Base-by-base conservation (phyloP, 148 eudicot species). In the Polygonum aviculare region DNA sequence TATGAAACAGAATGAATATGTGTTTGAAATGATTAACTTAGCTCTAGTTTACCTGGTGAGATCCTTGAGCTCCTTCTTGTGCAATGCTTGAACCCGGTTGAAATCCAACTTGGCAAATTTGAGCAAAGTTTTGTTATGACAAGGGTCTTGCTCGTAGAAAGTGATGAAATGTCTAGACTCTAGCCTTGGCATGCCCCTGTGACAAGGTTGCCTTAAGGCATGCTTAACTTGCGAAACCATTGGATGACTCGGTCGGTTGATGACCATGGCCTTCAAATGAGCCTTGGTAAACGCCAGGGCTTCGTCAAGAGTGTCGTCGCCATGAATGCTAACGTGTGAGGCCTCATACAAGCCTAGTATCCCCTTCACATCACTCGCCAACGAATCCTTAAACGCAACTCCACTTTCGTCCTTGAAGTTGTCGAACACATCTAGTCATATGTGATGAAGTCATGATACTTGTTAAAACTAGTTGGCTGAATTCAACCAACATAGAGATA, bases 41-140 rank as follows among this genome's bases (percentile, higher is more conserved):
- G n/a, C 11, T 4, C 41, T 72, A 72, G 1, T 7, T 54, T 73
- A 82, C 84, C 75, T 82, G 52, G 76, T 71, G 45, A 82, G 5
- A 48, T 79, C 78, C 18, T 79, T 36, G 5, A 84, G 73, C 54
- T 86, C 85, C 26, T 50, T 72, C 16, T 78, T 79, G 78, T 86
- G 86, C 73, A 81, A 11, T 15, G 15, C 73, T 69, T 86, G 85
- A 22, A 84, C n/a, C 6, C 69, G 5, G 71, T 84, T 81, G 77
- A 86, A 86, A 77, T 86, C 87, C 16, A 84, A 48, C 35, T 80
- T 82, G 8, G 83, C 83, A 1, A 80, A 82, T 12, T 26, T 65
- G 10, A 83, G 74, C 6, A 86, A 21, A 3, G 35, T 54, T 60
- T 77, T 36, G 47, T 79, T 36, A 44, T 73, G 76, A 8, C 50